These are phyloP conservation scores for Eleusine indica DNA, from an alignment of 176 grass and related monocot species.

Conservation along the genomic window DNA sequence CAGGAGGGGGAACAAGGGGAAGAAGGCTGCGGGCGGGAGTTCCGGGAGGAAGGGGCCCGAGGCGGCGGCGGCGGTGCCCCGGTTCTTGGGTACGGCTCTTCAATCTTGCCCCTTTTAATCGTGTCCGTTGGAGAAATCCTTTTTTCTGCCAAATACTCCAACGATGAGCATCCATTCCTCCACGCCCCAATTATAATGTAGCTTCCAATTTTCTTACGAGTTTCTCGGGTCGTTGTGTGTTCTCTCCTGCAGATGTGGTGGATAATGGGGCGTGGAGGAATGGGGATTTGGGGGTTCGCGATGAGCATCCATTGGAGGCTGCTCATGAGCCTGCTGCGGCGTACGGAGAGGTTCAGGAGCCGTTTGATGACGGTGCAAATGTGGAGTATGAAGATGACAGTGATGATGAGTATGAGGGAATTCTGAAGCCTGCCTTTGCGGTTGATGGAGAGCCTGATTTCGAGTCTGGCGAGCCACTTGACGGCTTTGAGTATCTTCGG, in stretches of 20 bases:
- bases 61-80: neutral
- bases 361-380: conserved; percentile 32
- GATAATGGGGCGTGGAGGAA: conserved; percentile 20
- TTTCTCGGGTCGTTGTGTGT: neutral
- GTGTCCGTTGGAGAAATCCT: neutral
- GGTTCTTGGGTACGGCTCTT: conserved; percentile 35
- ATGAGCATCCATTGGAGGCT: neutral
- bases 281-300: neutral
- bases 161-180: too few species aligned
- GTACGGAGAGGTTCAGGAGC: conserved; percentile 14
- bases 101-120: neutral
- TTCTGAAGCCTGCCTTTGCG: conserved; percentile 76
- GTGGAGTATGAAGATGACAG: conserved; percentile 52
- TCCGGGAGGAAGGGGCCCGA: conserved; percentile 30
- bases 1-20: conserved; percentile 39
- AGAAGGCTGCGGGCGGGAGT: neutral
- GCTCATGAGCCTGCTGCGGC: neutral
- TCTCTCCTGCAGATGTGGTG: conserved; percentile 29
- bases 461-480: conserved; percentile 71
- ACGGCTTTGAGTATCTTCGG: conserved; percentile 91
- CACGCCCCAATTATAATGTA: neutral
- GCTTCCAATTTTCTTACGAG: neutral
- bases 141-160: neutral
- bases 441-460: conserved; percentile 94
- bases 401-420: conserved; percentile 68